These are phyloP conservation scores for Boletus subparvulus DNA, from an alignment of 768 basidiomycete genomes.

Conservation along the genomic window DNA sequence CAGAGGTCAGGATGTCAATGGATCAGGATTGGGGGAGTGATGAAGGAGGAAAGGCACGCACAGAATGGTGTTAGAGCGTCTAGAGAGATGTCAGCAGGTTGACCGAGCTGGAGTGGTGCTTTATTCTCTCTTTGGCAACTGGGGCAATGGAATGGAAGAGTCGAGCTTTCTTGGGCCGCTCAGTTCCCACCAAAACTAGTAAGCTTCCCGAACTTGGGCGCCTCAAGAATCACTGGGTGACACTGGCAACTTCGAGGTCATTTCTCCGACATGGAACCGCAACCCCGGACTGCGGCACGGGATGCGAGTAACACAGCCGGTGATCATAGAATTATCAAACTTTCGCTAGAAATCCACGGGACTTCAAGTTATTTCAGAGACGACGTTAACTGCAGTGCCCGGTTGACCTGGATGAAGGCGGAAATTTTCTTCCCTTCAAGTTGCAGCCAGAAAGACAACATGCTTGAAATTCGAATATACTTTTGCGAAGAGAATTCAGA, in stretches of 20 bases:
- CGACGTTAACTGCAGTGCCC: neutral
- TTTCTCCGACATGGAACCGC: conserved; percentile 11
- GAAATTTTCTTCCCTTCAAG: conserved; percentile 7
- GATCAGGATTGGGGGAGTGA: conserved; percentile 8
- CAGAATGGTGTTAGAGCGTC: conserved; percentile 31
- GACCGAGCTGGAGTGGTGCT: conserved; percentile 27
- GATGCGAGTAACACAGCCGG: conserved; percentile 10
- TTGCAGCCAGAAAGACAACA: conserved; percentile 1
- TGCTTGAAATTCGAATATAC: neutral
- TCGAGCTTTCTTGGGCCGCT: conserved; percentile 25
- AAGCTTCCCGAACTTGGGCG: conserved; percentile 19
- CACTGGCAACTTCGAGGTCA: conserved; percentile 2
- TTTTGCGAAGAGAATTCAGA: conserved; percentile 6
- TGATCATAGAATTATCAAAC: neutral
- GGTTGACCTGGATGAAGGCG: neutral
- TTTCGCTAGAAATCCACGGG: conserved; percentile 5
- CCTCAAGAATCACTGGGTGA: conserved; percentile 6
- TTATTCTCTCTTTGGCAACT: conserved; percentile 39
- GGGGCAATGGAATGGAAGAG: conserved; percentile 31
- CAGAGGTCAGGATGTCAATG: conserved; percentile 8
- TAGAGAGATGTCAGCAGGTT: conserved; percentile 16
- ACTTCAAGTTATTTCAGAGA: neutral
- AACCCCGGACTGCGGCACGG: neutral
- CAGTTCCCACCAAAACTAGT: conserved; percentile 29
- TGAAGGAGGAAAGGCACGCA: conserved; percentile 14